Evolutionary conservation across 2,329 filamentous ascomycete genomes (phyloP), one percentile per base, ranked within the genome.

Genomic region (Penicillium griseofulvum): DNA sequence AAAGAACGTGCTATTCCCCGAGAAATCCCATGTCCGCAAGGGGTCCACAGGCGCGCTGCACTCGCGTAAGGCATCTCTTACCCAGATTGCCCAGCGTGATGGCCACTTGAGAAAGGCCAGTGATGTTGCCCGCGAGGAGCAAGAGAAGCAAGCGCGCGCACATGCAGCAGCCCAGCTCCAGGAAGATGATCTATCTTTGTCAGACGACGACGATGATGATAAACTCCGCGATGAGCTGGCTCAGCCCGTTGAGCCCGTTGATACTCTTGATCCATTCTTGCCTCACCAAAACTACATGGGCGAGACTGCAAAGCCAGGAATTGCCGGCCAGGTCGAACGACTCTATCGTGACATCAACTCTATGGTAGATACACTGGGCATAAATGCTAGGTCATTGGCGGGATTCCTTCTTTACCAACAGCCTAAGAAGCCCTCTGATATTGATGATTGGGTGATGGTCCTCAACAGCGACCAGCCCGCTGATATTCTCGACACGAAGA

Each of bases 351-450:
- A 81, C 55, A 78, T 80, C 59, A 81, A 80, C 71, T 89, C 89
- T 12, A 99, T 97, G 94, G 87, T 99, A 41, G 91, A 97, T 65
- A 93, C 90, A 0, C 78, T 97, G 38, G 93, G 93, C 10, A 82
- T 97, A 47, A 97, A 97, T 69, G 85, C 89, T 6, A 83, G 93
- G 16, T 85, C 81, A 8, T 65, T 87, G 39, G 73, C 79, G 19
- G 77, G 80, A 0, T 87, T 83, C 65, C 73, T 92, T 54, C 58
- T 76, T 33, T 75, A 76, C 53, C 75, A 79, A 57, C 63, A 74
- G 55, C 61, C 63, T 5, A 52, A 61, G 11, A 79, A 79, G 11
- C 77, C 85, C 47, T 74, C 79, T 39, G 73, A 78, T 47, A 78
- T 81, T 49, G 76, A 83, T 34, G 74, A 76, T 10, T 81, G 80